Evolutionary conservation across 192 early-diverging fungal genomes (phyloP).

Genomic region (Piromyces finnis): DNA sequence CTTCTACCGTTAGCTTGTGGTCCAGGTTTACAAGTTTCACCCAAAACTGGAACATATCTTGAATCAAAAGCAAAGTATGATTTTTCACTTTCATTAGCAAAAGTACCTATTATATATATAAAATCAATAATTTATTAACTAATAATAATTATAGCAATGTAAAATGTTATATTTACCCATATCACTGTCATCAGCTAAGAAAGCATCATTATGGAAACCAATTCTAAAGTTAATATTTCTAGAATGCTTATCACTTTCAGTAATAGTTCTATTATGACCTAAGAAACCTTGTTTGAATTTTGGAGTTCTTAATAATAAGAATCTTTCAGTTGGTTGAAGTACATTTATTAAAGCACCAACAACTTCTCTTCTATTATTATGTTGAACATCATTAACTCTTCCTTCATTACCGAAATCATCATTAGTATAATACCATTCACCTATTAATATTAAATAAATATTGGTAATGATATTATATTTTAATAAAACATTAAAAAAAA

Average conservation of each 20-base stretch:
- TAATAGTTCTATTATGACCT: background rate
- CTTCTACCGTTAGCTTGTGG: background rate
- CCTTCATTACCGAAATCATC: background rate
- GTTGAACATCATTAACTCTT: background rate
- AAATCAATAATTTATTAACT: too few species aligned
- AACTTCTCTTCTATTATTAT: background rate
- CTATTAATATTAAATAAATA: background rate
- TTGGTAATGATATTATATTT: too few species aligned
- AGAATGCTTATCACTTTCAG: background rate
- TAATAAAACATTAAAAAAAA: too few species aligned
- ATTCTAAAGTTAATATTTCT: background rate
- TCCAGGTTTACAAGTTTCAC: background rate
- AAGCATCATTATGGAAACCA: background rate
- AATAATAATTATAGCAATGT: too few species aligned
- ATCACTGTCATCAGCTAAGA: background rate
- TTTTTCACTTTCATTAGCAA: background rate
- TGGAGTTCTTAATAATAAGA: background rate
- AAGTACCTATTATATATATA: background rate
- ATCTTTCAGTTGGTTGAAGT: background rate
- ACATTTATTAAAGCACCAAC: background rate
- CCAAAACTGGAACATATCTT: background rate
- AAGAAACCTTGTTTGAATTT: background rate
- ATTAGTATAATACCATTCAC: background rate
- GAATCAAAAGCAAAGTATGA: background rate
- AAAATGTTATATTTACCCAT: background rate